Evolutionary conservation across 805 yeast genomes (phyloP), one percentile per base, ranked within the genome.

Genomic region (Vanderwaltozyma yarrowii): DNA sequence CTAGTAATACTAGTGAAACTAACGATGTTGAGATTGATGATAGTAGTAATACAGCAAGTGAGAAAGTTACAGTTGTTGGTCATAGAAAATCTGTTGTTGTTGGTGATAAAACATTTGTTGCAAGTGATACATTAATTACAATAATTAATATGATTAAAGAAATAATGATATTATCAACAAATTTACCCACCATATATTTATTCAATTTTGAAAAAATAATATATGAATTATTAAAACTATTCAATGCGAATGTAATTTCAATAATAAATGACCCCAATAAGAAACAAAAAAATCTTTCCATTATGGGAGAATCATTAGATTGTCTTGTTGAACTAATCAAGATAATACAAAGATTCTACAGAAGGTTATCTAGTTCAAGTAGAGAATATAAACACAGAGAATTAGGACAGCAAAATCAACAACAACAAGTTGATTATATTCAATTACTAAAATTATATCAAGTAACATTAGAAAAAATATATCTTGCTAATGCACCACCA

Each of bases 81-180:
- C 64, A 62, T 31, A 57, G 62, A 37, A 60, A 65, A 43, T 62
- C 69, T 1, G 60, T 62, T 26, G 67, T 69, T 32, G 70, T 79
- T 29, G 74, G 69, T 16, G 75, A 71, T 30, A 68, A 71, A 38
- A 71, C 79, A 0, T 75, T 71, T 48, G 77, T 75, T 28, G 72
- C 79, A 1, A 74, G 81, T 30, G 66, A 66, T n/a, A 65, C 79
- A 0, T 60, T 70, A 6, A 52, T 66, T 4, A 51, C 58, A 4
- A 46, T 72, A 7, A 53, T 76, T 16, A 45, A 48, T 4, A 46
- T 64, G 10, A 51, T 79, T 2, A 70, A 68, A 36, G 76, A 73
- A 35, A 73, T 80, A 37, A 54, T 82, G 23, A 67, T 73, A 2
- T 63, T 87, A 14, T 64, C 74, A 15, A 66, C 69, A 18, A 70